phyloP scores from a whole-genome alignment of 495 filamentous ascomycete genomes.

The Neurospora hispaniola region DNA sequence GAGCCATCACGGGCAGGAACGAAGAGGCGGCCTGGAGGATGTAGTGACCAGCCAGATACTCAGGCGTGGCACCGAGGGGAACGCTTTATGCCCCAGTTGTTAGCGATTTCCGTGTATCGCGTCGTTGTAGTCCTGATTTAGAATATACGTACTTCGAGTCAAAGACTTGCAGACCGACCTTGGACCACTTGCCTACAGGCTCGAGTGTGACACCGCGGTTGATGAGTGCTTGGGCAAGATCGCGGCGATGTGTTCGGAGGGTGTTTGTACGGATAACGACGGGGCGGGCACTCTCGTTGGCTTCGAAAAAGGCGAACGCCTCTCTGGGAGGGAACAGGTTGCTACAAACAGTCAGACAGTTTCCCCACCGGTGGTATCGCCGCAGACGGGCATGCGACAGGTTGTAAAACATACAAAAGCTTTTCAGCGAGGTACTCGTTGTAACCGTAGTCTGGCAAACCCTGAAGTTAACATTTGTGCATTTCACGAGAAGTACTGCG shows the following conservation, averaged over 20 bases:
- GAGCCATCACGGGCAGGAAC: slow-evolving; percentile 95
- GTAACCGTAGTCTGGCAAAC: slow-evolving; percentile 62
- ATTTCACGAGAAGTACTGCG: neutral
- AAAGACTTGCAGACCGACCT: slow-evolving; percentile 93
- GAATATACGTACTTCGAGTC: slow-evolving; percentile 47
- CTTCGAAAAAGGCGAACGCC: slow-evolving; percentile 97
- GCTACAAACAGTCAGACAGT: slow-evolving; percentile 27
- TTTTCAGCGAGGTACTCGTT: slow-evolving; percentile 39
- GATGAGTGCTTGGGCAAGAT: slow-evolving; percentile 88
- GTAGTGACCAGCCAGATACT: slow-evolving; percentile 95
- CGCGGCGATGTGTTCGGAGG: slow-evolving; percentile 79
- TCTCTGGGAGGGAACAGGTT: slow-evolving; percentile 87
- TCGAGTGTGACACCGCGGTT: slow-evolving; percentile 95
- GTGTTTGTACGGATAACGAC: slow-evolving; percentile 83
- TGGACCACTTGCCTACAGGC: slow-evolving; percentile 97
- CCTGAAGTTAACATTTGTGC: neutral
- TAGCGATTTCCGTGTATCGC: neutral
- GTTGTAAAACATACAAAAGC: slow-evolving; percentile 12
- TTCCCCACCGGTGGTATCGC: neutral
- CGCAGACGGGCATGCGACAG: neutral
- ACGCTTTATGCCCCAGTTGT: slow-evolving; percentile 32
- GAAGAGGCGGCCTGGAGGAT: slow-evolving; percentile 95
- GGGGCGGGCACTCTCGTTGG: slow-evolving; percentile 81
- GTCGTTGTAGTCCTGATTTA: neutral
- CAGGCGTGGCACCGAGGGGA: slow-evolving; percentile 92